These are phyloP conservation scores for Podila verticillata DNA, from an alignment of 192 early-diverging fungal genomes.

Conservation along the genomic window DNA sequence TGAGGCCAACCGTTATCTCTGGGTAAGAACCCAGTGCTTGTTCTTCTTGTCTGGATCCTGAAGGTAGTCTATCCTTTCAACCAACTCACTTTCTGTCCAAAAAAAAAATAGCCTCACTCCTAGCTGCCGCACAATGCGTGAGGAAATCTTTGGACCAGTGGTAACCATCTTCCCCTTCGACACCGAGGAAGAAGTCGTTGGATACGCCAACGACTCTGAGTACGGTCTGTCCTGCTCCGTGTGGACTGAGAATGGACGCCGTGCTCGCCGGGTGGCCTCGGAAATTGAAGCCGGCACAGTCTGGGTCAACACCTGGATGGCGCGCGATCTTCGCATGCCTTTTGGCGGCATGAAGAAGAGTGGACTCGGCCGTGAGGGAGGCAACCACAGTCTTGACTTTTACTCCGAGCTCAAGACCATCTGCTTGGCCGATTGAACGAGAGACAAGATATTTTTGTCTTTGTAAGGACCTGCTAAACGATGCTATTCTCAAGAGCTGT, in stretches of 20 bases:
- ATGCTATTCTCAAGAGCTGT: no score
- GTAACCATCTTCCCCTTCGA: constrained; percentile 77
- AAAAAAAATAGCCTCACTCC: constrained; percentile 36
- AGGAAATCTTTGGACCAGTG: constrained; percentile 90
- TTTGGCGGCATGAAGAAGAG: constrained; percentile 79
- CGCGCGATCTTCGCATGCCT: constrained; percentile 77
- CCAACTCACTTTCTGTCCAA: background rate
- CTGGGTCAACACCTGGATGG: constrained; percentile 85
- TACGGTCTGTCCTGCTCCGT: constrained; percentile 78
- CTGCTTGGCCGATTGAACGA: constrained; percentile 51
- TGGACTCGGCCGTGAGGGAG: constrained; percentile 76
- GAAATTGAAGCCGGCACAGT: constrained; percentile 74
- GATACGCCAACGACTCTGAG: constrained; percentile 70
- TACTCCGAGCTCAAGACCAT: constrained; percentile 70
- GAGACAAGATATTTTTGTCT: no score
- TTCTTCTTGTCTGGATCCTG: background rate
- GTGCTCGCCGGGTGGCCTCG: constrained; percentile 67
- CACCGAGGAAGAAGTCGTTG: constrained; percentile 76
- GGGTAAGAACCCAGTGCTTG: constrained; percentile 51
- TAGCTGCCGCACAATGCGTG: constrained; percentile 60
- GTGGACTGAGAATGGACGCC: constrained; percentile 73
- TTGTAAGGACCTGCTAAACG: no score
- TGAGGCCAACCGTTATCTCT: constrained; percentile 80
- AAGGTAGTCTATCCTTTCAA: no score
- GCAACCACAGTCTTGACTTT: constrained; percentile 70